Percentiles rank a stretch among this genome's conserved stretches.
Evolutionary conservation across 73 alveolate species (phyloP).

Genomic region (Urostyla sp.): DNA sequence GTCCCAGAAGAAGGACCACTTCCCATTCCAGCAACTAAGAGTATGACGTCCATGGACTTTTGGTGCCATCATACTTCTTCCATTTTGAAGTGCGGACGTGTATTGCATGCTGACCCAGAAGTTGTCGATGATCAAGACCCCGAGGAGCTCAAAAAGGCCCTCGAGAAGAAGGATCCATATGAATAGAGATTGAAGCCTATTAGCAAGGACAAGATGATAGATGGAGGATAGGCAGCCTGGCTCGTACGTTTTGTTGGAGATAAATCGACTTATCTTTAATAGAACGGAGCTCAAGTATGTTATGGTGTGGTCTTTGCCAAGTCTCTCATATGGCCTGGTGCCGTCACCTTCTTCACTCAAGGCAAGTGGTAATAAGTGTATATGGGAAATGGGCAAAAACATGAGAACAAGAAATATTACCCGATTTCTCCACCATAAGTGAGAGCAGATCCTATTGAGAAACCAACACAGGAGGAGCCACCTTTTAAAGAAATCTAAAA

Average conservation of each 20-base stretch:
- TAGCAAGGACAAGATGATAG: constrained; percentile 31
- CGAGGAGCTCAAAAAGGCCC: constrained; percentile 34
- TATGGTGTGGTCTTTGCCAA: constrained; percentile 59
- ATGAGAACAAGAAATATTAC: constrained; percentile 51
- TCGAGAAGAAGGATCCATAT: constrained; percentile 66
- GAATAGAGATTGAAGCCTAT: constrained; percentile 66
- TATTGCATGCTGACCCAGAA: constrained; percentile 64
- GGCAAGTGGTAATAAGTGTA: constrained; percentile 44
- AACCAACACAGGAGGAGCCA: too few species aligned
- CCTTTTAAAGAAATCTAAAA: too few species aligned
- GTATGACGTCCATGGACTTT: constrained; percentile 71
- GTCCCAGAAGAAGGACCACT: constrained; percentile 85
- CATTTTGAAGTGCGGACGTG: constrained; percentile 42
- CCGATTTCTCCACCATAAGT: constrained; percentile 67
- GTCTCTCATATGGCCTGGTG: constrained; percentile 74
- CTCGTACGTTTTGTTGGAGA: constrained; percentile 51
- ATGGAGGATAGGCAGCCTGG: constrained; percentile 64
- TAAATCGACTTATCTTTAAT: neutral
- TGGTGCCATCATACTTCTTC: constrained; percentile 77
- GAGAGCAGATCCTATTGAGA: constrained; percentile 59
- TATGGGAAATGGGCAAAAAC: constrained; percentile 70
- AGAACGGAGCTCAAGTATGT: constrained; percentile 1
- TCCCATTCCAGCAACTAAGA: constrained; percentile 86
- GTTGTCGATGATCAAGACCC: constrained; percentile 48
- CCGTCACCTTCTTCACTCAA: constrained; percentile 57